Base-by-base conservation (phyloP, 1,284 basidiomycete species). In the Vanrija sp. region DNA sequence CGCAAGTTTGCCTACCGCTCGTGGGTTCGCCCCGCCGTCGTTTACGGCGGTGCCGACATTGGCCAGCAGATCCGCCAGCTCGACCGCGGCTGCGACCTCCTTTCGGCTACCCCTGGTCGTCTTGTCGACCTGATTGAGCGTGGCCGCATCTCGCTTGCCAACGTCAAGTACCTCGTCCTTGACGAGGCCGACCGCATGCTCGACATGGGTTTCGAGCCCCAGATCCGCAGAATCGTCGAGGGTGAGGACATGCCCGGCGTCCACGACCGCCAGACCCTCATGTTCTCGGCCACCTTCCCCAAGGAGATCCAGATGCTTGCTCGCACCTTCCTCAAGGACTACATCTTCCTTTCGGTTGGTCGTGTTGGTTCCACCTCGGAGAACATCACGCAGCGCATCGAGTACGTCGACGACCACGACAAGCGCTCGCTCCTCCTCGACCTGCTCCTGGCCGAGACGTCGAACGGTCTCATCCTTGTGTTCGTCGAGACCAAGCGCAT, bases 161-260 rank as follows among this genome's bases (percentile, higher is more conserved):
- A 98, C 80, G 88, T 99, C 78, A 88, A 91, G 68, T 98, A 96
- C 80, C 87, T 99, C 52, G 96, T 98, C 38, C 88, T 99, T 57
- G 96, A 99, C 72, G 96, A 99, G 81, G 96, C 95, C 60, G 96
- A 99, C 81, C 90, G 95, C 72, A 99, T 99, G 95, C 85, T 99
- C 69, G 95, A 99, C 82, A 99, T 99, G 95, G 95, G 95, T 89
- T 99, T 99, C 83, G 95, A 99, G 80, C 96, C 96, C 59, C 95
- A 98, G 80, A 99, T 99, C 72, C 86, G 95, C 63, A 85, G 93
- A 49, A 99, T 99, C 73, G 96, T 99, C 29, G 91, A 98, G 77
- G 90, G 90, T 63, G 93, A 95, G 72, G 96, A 98, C 78, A 99
- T 99, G 95, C 93, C 96, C 26, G 89, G 86, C 52, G 86, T 90